Conservation (phyloP, 2,329 filamentous ascomycete species). For the Sclerotinia sclerotiorum region DNA sequence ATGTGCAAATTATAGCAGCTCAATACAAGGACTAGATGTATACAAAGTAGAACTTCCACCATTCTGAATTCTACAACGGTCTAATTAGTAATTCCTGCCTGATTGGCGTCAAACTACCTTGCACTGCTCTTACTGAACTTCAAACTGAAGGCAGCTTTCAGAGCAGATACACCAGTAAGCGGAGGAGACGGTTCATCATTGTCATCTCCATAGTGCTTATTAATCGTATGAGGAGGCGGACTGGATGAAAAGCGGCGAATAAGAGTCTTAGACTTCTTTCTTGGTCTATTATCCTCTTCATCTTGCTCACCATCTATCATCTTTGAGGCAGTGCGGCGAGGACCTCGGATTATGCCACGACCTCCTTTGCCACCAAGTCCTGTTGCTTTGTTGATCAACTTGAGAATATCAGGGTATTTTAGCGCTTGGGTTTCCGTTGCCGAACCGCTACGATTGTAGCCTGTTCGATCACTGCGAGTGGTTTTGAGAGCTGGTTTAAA, state of each 20-base stretch:
- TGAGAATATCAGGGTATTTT: constrained; percentile 9
- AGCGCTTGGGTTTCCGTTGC: constrained; percentile 14
- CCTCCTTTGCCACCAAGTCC: constrained; percentile 8
- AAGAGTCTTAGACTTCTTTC: not conserved
- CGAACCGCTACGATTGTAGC: constrained; percentile 2
- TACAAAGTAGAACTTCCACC: not conserved
- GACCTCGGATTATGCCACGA: constrained; percentile 6
- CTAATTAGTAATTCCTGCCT: not conserved
- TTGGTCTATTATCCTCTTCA: not conserved
- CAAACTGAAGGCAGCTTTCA: not conserved
- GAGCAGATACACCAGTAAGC: no score
- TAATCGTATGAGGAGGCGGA: not conserved
- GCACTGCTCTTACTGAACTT: not conserved
- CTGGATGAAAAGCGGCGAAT: not conserved
- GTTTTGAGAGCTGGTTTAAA: constrained; percentile 1
- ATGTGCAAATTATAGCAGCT: not conserved
- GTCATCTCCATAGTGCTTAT: not conserved
- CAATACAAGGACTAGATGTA: no score
- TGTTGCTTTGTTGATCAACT: not conserved
- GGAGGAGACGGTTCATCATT: not conserved
- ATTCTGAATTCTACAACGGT: accelerated
- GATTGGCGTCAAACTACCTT: not conserved
- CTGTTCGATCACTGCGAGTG: not conserved
- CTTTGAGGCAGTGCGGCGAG: not conserved
- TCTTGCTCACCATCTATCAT: not conserved